A percentile compares a stretch with the other conserved stretches of the same genome.
phyloP scores from a whole-genome alignment of 2,329 filamentous ascomycete species.

The Epichloe sylvatica region DNA sequence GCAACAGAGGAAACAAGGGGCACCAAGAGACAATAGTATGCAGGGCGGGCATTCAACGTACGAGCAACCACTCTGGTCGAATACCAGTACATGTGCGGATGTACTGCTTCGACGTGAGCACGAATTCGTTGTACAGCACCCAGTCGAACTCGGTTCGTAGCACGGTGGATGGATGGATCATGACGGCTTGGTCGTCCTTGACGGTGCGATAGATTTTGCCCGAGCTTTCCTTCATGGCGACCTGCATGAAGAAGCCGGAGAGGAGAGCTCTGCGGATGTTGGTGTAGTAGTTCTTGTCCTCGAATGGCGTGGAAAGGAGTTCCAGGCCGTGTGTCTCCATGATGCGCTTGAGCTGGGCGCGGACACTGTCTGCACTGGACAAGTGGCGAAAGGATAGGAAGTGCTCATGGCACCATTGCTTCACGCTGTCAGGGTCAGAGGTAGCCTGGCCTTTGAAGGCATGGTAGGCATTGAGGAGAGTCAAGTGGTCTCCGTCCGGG shows the following conservation, averaged over 20 bases:
- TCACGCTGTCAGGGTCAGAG: conserved; percentile 50
- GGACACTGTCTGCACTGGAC: conserved; percentile 86
- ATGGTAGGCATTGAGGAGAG: conserved; percentile 93
- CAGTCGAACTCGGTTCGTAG: conserved; percentile 81
- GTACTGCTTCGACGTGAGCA: conserved; percentile 95
- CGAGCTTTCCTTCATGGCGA: conserved; percentile 79
- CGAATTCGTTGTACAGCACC: conserved; percentile 98
- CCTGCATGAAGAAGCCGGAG: conserved; percentile 98
- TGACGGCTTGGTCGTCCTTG: conserved; percentile 88
- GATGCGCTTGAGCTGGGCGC: conserved; percentile 79
- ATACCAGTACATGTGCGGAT: conserved; percentile 87
- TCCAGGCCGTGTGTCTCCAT: conserved; percentile 89
- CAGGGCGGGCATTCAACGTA: conserved; percentile 27
- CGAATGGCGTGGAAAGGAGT: conserved; percentile 76
- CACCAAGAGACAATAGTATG: not conserved
- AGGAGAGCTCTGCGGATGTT: conserved; percentile 91
- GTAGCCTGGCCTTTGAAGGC: conserved; percentile 69
- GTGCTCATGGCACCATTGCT: conserved; percentile 94
- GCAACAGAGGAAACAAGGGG: not conserved
- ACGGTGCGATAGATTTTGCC: conserved; percentile 90
- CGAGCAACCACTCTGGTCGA: conserved; percentile 85
- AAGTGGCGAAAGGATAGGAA: conserved; percentile 83
- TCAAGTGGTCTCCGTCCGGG: conserved; percentile 86
- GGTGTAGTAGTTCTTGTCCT: conserved; percentile 94
- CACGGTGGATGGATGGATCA: conserved; percentile 87